phyloP scores from a whole-genome alignment of 2,329 filamentous ascomycete genomes.

The Sarocladiaceae sp. region DNA sequence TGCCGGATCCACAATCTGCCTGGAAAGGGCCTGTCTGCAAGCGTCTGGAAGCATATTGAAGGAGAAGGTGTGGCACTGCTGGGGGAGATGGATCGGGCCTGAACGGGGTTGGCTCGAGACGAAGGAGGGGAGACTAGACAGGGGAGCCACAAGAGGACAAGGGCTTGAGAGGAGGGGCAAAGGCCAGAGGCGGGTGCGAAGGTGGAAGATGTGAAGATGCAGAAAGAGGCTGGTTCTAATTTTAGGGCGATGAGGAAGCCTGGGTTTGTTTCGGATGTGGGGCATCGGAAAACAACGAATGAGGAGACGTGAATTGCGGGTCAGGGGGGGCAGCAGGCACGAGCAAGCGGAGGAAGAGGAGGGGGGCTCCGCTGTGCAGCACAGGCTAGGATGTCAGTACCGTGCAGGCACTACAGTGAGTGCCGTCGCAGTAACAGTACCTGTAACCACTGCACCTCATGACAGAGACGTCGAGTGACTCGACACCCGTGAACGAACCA shows the following conservation, averaged over 20 bases:
- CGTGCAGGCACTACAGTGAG: too few species aligned
- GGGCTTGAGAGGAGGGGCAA: too few species aligned
- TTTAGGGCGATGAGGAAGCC: conserved; percentile 2
- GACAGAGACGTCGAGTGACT: too few species aligned
- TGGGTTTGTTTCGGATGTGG: conserved; percentile 8
- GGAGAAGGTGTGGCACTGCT: conserved; percentile 7
- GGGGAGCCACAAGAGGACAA: too few species aligned
- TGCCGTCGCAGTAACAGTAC: too few species aligned
- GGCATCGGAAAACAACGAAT: background rate
- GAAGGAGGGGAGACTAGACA: background rate
- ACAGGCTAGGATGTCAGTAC: too few species aligned
- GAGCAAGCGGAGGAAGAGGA: too few species aligned
- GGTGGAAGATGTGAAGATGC: too few species aligned
- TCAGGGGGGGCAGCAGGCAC: conserved; percentile 4
- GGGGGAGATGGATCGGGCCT: background rate
- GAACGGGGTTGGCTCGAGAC: background rate
- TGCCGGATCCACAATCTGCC: background rate
- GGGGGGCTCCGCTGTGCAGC: background rate
- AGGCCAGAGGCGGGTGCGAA: too few species aligned
- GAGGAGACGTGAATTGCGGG: background rate
- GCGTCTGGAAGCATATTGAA: background rate
- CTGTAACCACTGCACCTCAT: too few species aligned
- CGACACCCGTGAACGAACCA: too few species aligned
- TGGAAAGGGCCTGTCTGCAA: too few species aligned
- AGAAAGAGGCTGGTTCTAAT: background rate